These are phyloP conservation scores for Singerocomus inundabilis DNA, from an alignment of 1,284 basidiomycete genomes.

Conservation along the genomic window DNA sequence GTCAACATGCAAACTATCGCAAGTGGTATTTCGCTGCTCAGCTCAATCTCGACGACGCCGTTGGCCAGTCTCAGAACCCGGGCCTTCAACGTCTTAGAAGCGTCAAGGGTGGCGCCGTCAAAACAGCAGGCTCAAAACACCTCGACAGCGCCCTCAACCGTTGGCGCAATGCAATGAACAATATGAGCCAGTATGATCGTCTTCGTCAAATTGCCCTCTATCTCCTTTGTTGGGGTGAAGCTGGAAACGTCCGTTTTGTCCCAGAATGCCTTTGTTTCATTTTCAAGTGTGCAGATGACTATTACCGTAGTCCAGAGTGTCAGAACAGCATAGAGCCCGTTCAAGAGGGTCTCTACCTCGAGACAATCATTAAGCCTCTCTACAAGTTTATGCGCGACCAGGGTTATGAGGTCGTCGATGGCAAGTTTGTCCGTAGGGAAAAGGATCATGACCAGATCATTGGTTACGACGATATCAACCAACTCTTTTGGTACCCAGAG, in stretches of 20 bases:
- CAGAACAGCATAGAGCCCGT: constrained; percentile 94
- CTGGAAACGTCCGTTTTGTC: constrained; percentile 94
- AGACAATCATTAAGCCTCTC: constrained; percentile 90
- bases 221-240: constrained; percentile 98
- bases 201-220: constrained; percentile 95
- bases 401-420: constrained; percentile 94
- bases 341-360: constrained; percentile 92
- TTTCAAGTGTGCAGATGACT: constrained; percentile 99
- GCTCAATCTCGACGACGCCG: constrained; percentile 97
- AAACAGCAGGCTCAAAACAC: constrained; percentile 74
- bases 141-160: constrained; percentile 90
- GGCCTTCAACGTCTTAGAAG: constrained; percentile 87
- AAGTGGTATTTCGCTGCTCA: constrained; percentile 99
- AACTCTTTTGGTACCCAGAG: constrained; percentile 99
- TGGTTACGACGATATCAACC: constrained; percentile 99
- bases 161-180: constrained; percentile 99
- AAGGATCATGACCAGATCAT: constrained; percentile 95
- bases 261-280: constrained; percentile 99
- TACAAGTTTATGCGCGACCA: constrained; percentile 98
- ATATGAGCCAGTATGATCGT: constrained; percentile 98
- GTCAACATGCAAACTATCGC: constrained; percentile 94
- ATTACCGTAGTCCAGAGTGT: constrained; percentile 97
- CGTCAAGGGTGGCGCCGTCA: constrained; percentile 62
- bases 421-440: constrained; percentile 93
- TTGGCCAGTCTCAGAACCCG: constrained; percentile 93